phyloP scores from a whole-genome alignment of 1,139 yeast genomes.

The Meyerozyma sp. region DNA sequence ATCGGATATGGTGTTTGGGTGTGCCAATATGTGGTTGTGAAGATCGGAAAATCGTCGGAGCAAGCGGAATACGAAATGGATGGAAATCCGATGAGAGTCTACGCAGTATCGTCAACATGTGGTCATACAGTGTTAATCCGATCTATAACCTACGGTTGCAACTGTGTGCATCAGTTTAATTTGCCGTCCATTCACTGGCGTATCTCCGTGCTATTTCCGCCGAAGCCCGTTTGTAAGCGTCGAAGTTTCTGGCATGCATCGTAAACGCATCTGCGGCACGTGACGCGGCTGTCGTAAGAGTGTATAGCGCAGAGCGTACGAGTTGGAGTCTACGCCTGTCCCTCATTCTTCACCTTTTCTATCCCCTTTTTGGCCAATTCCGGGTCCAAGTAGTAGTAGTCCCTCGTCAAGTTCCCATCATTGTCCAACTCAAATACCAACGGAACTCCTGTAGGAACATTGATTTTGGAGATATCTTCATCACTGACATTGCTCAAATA shows the following conservation, averaged over 20 bases:
- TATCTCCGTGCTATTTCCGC: neutral
- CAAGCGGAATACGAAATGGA: neutral
- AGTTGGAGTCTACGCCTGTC: slow-evolving; percentile 14
- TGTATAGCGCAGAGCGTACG: too few species aligned
- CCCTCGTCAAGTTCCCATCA: slow-evolving; percentile 35
- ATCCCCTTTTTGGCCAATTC: slow-evolving; percentile 63
- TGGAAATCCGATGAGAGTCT: neutral
- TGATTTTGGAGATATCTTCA: slow-evolving; percentile 57
- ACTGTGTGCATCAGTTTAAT: too few species aligned
- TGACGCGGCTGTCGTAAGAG: neutral
- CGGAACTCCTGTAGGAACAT: slow-evolving; percentile 78
- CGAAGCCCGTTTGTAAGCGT: neutral
- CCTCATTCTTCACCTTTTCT: slow-evolving; percentile 59
- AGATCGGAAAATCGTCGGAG: neutral
- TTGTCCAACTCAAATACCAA: slow-evolving; percentile 51
- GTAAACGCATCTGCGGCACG: neutral
- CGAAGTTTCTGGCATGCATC: neutral
- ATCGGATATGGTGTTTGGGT: neutral
- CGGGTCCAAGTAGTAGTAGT: slow-evolving; percentile 62
- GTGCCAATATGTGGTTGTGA: neutral
- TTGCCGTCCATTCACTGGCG: neutral
- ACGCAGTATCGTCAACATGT: neutral
- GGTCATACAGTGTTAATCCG: neutral
- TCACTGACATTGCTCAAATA: slow-evolving; percentile 52
- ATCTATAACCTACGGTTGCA: neutral